Evolutionary conservation across 192 early-diverging fungal genomes (phyloP).

Genomic region (Geosiphon pyriformis): DNA sequence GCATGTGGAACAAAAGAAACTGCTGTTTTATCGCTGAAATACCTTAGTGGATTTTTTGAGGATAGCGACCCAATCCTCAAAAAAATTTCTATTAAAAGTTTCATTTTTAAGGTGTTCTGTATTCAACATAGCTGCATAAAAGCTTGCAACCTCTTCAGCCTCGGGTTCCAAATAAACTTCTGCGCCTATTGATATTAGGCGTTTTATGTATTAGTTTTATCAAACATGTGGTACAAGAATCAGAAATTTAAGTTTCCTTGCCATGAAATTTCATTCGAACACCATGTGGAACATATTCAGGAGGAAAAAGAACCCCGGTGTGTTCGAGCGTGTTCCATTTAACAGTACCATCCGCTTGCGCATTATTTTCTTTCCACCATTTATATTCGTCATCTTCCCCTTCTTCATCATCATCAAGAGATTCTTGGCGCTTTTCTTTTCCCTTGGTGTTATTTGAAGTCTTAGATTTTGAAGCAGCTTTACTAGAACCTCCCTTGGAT

Average conservation of each 20-base stretch:
- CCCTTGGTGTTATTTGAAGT: conserved; percentile 19
- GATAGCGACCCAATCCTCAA: conserved; percentile 75
- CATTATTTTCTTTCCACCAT: conserved; percentile 66
- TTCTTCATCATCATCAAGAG: conserved; percentile 33
- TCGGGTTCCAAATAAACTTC: conserved; percentile 58
- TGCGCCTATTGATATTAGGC: conserved; percentile 31
- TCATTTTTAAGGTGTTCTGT: conserved; percentile 81
- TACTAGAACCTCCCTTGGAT: background rate
- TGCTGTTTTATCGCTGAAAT: conserved; percentile 15
- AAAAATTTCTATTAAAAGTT: conserved; percentile 89
- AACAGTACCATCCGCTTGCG: conserved; percentile 47
- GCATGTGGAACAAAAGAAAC: conserved; percentile 19
- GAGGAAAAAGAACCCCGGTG: conserved; percentile 86
- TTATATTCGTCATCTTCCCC: conserved; percentile 60
- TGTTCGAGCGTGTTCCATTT: conserved; percentile 90
- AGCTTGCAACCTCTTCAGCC: conserved; percentile 92
- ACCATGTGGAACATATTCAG: conserved; percentile 83
- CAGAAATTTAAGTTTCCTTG: conserved; percentile 21
- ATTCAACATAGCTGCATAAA: conserved; percentile 82
- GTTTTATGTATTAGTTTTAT: background rate
- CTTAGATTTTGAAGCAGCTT: conserved; percentile 10
- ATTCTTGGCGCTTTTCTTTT: conserved; percentile 24
- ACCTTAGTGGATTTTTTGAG: conserved; percentile 59
- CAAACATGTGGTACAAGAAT: background rate
- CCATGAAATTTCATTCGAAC: conserved; percentile 86